Evolutionary conservation across 208 protist genomes (phyloP).

Genomic region (Polymyxa betae): DNA sequence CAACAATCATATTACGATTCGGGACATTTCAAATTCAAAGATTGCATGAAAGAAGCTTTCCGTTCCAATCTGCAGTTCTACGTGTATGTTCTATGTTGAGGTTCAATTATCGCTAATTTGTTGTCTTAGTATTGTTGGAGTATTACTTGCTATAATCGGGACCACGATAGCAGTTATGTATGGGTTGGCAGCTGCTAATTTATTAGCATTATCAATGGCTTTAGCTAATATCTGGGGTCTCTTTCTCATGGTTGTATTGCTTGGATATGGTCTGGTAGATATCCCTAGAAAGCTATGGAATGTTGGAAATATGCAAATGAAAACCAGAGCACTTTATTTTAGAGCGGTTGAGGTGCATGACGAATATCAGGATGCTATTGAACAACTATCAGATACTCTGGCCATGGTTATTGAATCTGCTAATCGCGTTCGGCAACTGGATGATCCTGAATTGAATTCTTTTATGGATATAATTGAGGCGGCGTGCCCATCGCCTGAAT

Average conservation of each 20-base stretch:
- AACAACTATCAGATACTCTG: background rate
- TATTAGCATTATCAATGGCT: background rate
- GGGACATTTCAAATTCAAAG: background rate
- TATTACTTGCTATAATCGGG: background rate
- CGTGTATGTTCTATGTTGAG: too few species aligned
- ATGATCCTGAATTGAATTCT: background rate
- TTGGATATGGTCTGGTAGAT: background rate
- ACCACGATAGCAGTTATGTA: background rate
- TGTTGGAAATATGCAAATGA: background rate
- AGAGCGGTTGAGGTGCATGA: background rate
- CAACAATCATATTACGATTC: conserved; percentile 2
- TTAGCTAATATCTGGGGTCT: background rate
- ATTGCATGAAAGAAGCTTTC: background rate
- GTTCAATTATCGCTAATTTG: background rate
- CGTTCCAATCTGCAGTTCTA: background rate
- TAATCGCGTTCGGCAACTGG: background rate
- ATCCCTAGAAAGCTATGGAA: background rate
- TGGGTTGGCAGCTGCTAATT: background rate
- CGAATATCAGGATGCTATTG: background rate
- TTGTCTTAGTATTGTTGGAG: too few species aligned
- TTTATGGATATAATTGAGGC: background rate
- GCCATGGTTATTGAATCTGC: background rate
- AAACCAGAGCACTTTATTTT: background rate
- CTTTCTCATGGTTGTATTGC: background rate
- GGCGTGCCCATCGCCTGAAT: background rate